Base-by-base conservation (phyloP, 2,329 filamentous ascomycete genomes). In the Epichloe bromicola region DNA sequence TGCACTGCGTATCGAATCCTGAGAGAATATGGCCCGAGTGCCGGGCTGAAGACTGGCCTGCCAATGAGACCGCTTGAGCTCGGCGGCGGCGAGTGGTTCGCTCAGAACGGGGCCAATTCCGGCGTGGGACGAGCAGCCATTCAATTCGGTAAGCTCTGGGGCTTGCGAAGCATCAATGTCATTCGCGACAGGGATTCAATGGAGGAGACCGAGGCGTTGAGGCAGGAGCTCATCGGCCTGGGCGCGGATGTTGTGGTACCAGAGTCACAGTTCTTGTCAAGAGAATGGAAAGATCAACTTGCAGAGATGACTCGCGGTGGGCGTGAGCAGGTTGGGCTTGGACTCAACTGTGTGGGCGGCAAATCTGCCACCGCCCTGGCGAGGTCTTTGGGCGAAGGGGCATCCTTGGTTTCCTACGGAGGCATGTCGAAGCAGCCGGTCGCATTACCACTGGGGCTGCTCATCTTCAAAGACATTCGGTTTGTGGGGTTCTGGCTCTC, bases 401-500 rank as follows among this genome's bases (percentile, higher is more conserved):
- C 79, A 1, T 83, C 85, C 51, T 74, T 97, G 67, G 88, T 98
- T 23, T 95, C 91, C 4, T 98, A 98, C 64, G 93, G 93, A 26
- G 91, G 87, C 48, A 98, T 98, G 93, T 82, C 86, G 36, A 86
- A 86, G 65, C 84, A 95, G 70, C 90, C 91, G 0, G 77, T 96
- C 26, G 75, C 78, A 6, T 69, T 97, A 54, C 88, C 91, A 0
- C 86, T 90, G 1, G 86, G 86, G 0, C 73, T 94, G 58, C 73
- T 97, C 53, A 98, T 98, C 60, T 98, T 98, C 73, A 93, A 91
- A 67, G 82, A 97, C 59, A 75, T 97, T 49, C 76, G 80, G 48
- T 95, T 96, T 62, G 78, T 87, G 55, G 94, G 93, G 4, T 98
- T 97, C 68, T 98, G 93, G 93, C 82, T 97, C 23, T 93, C 86